Evolutionary conservation across 805 yeast species (phyloP).

Genomic region (Barnettozyma pratensis): DNA sequence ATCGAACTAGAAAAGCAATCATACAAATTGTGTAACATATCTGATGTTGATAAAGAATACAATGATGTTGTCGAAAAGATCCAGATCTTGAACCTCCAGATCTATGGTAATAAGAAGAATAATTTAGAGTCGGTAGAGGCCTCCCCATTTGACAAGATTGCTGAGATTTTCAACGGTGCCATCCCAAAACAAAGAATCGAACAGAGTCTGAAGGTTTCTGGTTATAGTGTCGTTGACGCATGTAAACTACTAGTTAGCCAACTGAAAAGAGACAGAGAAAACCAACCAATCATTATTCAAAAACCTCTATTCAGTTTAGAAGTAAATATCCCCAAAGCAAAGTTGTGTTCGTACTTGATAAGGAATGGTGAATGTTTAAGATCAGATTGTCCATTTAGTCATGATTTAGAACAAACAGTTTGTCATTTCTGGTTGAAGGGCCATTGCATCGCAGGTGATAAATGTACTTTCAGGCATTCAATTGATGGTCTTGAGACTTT

Average conservation of each 20-base stretch:
- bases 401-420: constrained; percentile 36
- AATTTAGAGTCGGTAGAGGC: constrained; percentile 8
- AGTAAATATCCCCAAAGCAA: constrained; percentile 8
- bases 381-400: constrained; percentile 41
- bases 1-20: constrained; percentile 22
- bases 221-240: constrained; percentile 30
- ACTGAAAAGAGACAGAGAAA: constrained; percentile 12
- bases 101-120: constrained; percentile 13
- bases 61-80: constrained; percentile 17
- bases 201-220: constrained; percentile 31
- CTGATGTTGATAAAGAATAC: constrained; percentile 12
- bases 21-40: constrained; percentile 13
- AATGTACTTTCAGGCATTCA: constrained; percentile 35
- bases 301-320: constrained; percentile 6
- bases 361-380: constrained; percentile 38
- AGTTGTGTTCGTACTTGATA: constrained; percentile 36
- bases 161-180: constrained; percentile 28
- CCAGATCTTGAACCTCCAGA: constrained; percentile 14
- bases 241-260: constrained; percentile 17
- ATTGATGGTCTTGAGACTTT: constrained; percentile 10
- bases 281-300: neutral
- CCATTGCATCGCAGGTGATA: constrained; percentile 36
- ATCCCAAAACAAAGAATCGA: constrained; percentile 30
- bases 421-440: constrained; percentile 45
- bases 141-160: constrained; percentile 32